Percentiles rank a stretch among this genome's conserved stretches.
Evolutionary conservation across 2,329 filamentous ascomycete species (phyloP).

Genomic region (Helotiales sp.): DNA sequence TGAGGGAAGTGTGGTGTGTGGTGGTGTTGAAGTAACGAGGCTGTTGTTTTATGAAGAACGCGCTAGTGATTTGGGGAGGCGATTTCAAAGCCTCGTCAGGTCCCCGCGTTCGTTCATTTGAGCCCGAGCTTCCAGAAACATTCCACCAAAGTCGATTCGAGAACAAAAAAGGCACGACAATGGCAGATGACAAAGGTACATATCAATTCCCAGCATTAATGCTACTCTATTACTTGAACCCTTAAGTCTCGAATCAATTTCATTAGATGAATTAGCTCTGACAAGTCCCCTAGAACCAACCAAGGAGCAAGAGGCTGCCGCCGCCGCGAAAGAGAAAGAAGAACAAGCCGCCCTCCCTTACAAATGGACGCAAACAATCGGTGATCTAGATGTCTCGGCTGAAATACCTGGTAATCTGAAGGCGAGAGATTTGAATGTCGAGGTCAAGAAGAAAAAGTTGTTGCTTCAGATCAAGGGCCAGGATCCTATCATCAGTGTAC

Average conservation of each 20-base stretch:
- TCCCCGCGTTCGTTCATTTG: neutral
- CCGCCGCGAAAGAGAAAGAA: constrained; percentile 73
- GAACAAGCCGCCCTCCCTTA: constrained; percentile 94
- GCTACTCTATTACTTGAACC: neutral
- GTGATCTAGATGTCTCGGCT: constrained; percentile 81
- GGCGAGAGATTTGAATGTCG: constrained; percentile 80
- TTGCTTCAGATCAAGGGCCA: constrained; percentile 87
- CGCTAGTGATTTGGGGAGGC: constrained; percentile 18
- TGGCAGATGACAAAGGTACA: constrained; percentile 37
- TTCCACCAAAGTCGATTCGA: constrained; percentile 22
- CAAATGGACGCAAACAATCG: constrained; percentile 95
- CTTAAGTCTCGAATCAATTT: neutral
- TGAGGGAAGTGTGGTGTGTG: constrained; percentile 1
- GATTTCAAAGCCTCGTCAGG: constrained; percentile 36
- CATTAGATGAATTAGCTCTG: neutral
- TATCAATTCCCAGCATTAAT: neutral
- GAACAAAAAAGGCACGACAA: constrained; percentile 22
- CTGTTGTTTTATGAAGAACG: constrained; percentile 20
- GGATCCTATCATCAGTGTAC: constrained; percentile 79
- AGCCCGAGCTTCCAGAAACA: constrained; percentile 24
- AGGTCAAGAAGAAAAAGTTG: constrained; percentile 79
- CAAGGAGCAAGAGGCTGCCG: constrained; percentile 60
- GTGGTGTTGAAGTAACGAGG: constrained; percentile 22
- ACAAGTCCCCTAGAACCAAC: constrained; percentile 36
- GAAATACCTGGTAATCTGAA: constrained; percentile 82